Evolutionary conservation across 164 flowering plant genomes (phyloP), one percentile per base, ranked within the genome.

Genomic region (Macadamia integrifolia): DNA sequence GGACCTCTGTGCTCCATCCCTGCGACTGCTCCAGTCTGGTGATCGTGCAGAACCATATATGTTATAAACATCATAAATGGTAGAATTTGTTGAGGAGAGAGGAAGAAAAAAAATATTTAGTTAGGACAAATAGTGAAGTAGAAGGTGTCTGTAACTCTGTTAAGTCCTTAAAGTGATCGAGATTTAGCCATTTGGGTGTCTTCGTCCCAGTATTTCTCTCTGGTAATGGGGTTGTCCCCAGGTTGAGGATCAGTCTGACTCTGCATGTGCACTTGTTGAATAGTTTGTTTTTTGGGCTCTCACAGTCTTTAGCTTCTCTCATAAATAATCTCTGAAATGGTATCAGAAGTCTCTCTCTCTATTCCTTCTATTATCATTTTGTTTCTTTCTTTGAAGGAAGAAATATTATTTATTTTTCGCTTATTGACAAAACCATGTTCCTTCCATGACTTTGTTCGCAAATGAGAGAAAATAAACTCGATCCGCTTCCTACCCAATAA

Each of bases 401-500:
- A 46, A 8, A 3, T 59, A 46, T 49, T 61, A 14, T 23, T 23
- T 23, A 23, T 23, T 49, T 49, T 53, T 2, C 14, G 2, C 15
- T 14, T 53, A 23, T 70, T 56, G 66, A 67, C 74, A 77, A 23
- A 60, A 50, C 58, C 71, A 23, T 42, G 68, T 65, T 69, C 71
- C 63, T 61, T 66, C 60, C 69, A 71, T 71, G 73, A 70, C 62
- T 76, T 23, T 23, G 77, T 72, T 69, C 78, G 66, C 66, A 75
- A 76, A 75, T 78, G 80, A 63, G 74, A 71, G 64, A 58, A 66
- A 69, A 35, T 57, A 68, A 74, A 67, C 68, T 52, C 69, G 40
- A 67, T 48, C 75, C 76, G 68, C 50, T 35, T 31, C 67, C 60
- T 61, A 53, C 62, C 58, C 48, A 18, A 66, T 55, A 50, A 48